phyloP scores from a whole-genome alignment of 139 green algal genomes.

The Chlorella sp. region DNA sequence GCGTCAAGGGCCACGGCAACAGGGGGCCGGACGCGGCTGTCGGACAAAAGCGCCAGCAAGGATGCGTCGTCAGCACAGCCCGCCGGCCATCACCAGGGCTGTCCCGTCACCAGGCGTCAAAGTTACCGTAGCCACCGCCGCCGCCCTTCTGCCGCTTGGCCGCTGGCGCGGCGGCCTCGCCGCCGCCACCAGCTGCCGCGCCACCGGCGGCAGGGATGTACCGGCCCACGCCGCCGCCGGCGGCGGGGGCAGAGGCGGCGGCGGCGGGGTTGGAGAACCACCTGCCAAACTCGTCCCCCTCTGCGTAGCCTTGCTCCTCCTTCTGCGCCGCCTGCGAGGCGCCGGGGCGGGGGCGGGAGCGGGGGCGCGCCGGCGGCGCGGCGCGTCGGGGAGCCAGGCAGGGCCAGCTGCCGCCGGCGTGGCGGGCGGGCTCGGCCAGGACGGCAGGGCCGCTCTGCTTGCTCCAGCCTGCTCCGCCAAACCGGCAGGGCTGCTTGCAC shows the following conservation, averaged over 20 bases:
- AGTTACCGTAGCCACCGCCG: constrained; percentile 56
- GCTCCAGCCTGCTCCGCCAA: not conserved
- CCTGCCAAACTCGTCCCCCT: constrained; percentile 9
- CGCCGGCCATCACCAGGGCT: no score
- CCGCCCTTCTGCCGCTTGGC: constrained; percentile 59
- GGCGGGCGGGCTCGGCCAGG: not conserved
- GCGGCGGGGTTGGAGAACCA: constrained; percentile 27
- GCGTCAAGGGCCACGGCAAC: no score
- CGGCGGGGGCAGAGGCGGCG: not conserved
- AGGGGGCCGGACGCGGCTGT: no score
- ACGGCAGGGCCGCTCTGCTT: not conserved
- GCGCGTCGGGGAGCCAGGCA: not conserved
- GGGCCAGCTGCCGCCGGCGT: not conserved
- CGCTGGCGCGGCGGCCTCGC: constrained; percentile 24
- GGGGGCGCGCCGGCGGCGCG: no score
- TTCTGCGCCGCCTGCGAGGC: constrained; percentile 29
- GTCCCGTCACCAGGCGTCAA: constrained; percentile 72
- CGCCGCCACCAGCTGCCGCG: not conserved
- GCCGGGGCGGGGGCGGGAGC: not conserved
- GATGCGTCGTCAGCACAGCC: no score
- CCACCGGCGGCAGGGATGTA: constrained; percentile 48
- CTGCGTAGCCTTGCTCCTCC: constrained; percentile 13
- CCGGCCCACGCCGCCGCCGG: constrained; percentile 52
- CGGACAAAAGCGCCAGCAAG: no score
- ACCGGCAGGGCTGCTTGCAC: not conserved